These are phyloP conservation scores for Melampsora larici-populina DNA, from an alignment of 1,284 basidiomycete genomes.

Conservation along the genomic window DNA sequence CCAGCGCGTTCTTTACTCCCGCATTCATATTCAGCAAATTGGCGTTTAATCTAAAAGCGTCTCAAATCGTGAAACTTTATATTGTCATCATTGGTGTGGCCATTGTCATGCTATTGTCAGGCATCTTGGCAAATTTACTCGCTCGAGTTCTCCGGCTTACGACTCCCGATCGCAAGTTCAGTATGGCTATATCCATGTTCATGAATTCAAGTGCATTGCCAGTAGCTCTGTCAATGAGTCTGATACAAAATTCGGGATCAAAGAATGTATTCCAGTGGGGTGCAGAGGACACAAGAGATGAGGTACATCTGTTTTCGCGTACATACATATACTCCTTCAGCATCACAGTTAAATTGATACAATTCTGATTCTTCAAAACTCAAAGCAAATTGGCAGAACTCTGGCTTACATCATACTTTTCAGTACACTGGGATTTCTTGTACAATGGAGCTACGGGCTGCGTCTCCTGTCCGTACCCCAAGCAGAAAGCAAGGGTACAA, in stretches of 20 bases:
- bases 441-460: conserved; percentile 56
- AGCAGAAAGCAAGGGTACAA: background rate
- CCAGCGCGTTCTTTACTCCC: too few species aligned
- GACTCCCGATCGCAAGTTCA: conserved; percentile 55
- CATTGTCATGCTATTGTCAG: conserved; percentile 53
- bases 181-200: conserved; percentile 48
- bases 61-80: conserved; percentile 54
- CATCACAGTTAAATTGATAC: too few species aligned
- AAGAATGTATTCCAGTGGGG: conserved; percentile 48
- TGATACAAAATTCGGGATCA: conserved; percentile 52
- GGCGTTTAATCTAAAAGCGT: conserved; percentile 56
- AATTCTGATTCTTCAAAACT: too few species aligned
- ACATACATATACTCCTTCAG: too few species aligned
- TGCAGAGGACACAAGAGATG: conserved; percentile 48
- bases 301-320: conserved; percentile 1
- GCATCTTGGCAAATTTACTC: conserved; percentile 49
- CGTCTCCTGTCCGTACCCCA: conserved; percentile 53
- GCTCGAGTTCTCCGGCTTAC: conserved; percentile 52
- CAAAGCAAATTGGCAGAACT: conserved; percentile 46
- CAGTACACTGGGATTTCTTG: conserved; percentile 56
- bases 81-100: conserved; percentile 55
- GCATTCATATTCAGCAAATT: conserved; percentile 56
- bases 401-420: conserved; percentile 55
- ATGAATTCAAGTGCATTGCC: conserved; percentile 53
- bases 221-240: conserved; percentile 56